Conservation (phyloP, 768 basidiomycete species). For the Pulveroboletus sp. region DNA sequence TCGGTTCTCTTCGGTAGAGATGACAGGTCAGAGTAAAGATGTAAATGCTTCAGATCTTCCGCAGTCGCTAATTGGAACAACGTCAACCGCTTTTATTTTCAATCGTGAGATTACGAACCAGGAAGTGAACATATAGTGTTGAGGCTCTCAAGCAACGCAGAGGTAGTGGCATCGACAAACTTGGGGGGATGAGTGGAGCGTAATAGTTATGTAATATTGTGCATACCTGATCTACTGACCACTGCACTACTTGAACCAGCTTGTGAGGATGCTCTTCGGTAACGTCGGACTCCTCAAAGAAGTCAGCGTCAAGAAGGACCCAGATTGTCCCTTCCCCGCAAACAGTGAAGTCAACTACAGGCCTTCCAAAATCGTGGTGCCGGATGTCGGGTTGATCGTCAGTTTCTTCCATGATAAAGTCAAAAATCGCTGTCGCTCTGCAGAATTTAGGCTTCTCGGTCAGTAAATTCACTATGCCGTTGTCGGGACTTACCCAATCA, state of each 20-base stretch:
- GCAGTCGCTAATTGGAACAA: constrained; percentile 37
- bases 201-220: not conserved
- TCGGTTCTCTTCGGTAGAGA: constrained; percentile 58
- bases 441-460: not conserved
- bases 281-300: constrained; percentile 21
- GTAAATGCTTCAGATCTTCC: constrained; percentile 48
- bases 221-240: constrained; percentile 39
- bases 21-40: constrained; percentile 54
- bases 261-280: constrained; percentile 13
- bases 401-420: constrained; percentile 32
- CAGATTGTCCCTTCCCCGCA: constrained; percentile 36
- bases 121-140: constrained; percentile 42
- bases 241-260: constrained; percentile 30
- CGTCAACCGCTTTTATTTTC: not conserved
- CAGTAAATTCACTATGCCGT: not conserved
- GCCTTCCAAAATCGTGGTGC: constrained; percentile 48
- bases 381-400: constrained; percentile 26
- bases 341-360: constrained; percentile 56
- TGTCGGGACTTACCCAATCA: constrained; percentile 55
- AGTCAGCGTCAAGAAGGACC: constrained; percentile 47
- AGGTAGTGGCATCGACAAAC: constrained; percentile 19
- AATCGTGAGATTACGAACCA: constrained; percentile 34
- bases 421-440: constrained; percentile 70
- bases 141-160: constrained; percentile 38
- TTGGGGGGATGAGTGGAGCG: constrained; percentile 7